Base-by-base conservation (phyloP, 73 alveolate genomes). In the Stentor roeselii region DNA sequence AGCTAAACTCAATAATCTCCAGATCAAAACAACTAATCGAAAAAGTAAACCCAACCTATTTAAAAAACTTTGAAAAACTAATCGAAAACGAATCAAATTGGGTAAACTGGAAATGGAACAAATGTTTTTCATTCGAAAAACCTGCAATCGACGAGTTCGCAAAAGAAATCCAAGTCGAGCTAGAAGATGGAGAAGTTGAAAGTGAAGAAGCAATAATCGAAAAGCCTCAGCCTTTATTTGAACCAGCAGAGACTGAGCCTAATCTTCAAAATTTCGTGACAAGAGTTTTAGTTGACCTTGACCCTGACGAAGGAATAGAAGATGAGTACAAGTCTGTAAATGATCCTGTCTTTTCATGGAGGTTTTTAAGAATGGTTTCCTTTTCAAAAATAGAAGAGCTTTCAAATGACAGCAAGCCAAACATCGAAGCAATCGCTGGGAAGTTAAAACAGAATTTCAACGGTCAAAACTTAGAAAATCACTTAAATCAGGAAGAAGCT, bases 241-340 rank as follows among this genome's bases (percentile, higher is more conserved):
- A 67, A 1, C 42, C 21, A 67, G n/a, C 15, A 11, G 2, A 21
- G 2, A 21, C 2, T 27, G 41, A 67, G 2, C 84, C 84, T 15
- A 38, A 31, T 21, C 21, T 76, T 15, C 37, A 36, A 15, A 31
- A 32, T 34, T 40, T n/a, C 2, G 11, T 38, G 75, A 32, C 30
- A 21, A 76, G 2, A 31, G 60, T 76, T 40, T 76, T 21, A 6
- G 60, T 30, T 14, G 84, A 76, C 31, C 31, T 38, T 14, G 84
- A 76, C 77, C 84, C 84, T 40, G 84, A 76, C 3, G 77, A 76
- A 76, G 84, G 36, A 0, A 76, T 76, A 21, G 84, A 76, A 76
- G 84, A 76, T 14, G 78, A 76, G 75, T 76, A 76, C 31, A 36
- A 40, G 31, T 38, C 35, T 36, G 37, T 34, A 40, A 36, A 76